phyloP scores from a whole-genome alignment of 768 basidiomycete species.

The Suillus tomentosus region DNA sequence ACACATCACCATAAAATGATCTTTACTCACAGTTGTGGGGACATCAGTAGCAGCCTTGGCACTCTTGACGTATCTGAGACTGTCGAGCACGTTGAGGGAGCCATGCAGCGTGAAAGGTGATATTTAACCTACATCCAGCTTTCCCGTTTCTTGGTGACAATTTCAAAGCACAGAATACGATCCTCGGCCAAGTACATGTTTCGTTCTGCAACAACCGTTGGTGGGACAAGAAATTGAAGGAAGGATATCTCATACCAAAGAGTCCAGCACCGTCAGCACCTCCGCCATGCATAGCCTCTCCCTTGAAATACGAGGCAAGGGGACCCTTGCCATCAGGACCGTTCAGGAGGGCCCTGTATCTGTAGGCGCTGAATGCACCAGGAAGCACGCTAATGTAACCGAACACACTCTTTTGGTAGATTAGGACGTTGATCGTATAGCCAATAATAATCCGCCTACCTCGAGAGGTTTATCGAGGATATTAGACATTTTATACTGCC shows the following conservation, averaged over 20 bases:
- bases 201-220: conserved; percentile 46
- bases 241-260: conserved; percentile 44
- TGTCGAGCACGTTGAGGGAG: conserved; percentile 28
- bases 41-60: conserved; percentile 98
- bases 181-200: conserved; percentile 94
- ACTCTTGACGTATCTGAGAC: conserved; percentile 87
- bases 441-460: conserved; percentile 41
- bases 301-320: conserved; percentile 91
- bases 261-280: conserved; percentile 62
- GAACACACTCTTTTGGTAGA: conserved; percentile 61
- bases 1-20: not conserved
- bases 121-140: conserved; percentile 67
- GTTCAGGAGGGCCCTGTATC: conserved; percentile 86
- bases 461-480: conserved; percentile 96
- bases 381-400: conserved; percentile 89
- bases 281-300: conserved; percentile 81
- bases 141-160: conserved; percentile 86
- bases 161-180: conserved; percentile 91
- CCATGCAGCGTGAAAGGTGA: not conserved
- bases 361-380: conserved; percentile 90
- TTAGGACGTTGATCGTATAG: not conserved
- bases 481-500: conserved; percentile 91
- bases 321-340: conserved; percentile 89
- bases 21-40: conserved; percentile 63
- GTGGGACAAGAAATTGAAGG: not conserved